Base-by-base conservation (phyloP, 129 eudicot genomes). In the Artemisia annua region DNA sequence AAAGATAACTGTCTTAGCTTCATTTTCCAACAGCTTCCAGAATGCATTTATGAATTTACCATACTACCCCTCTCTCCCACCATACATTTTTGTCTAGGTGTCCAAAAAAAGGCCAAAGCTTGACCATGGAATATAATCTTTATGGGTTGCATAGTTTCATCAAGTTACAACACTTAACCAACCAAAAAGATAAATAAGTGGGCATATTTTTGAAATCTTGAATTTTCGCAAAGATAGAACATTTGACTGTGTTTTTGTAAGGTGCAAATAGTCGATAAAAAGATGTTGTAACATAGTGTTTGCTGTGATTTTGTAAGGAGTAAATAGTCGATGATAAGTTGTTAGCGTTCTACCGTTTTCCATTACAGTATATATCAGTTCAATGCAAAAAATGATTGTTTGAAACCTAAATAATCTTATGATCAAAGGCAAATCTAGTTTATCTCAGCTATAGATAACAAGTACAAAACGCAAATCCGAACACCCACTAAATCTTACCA, bases 1-100 rank as follows among this genome's bases (percentile, higher is more conserved):
- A 78, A 84, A 75, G 86, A 84, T 82, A 80, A 77, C 86, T 79
- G 76, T 82, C 88, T 81, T 78, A 80, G 54, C 80, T 75, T 78
- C 64, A 62, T 75, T 70, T 13, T 14, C 53, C n/a, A 67, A 56
- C 66, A 26, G 50, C 16, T 56, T 11, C 43, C 43, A 35, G 43
- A 35, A 56, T 66, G 17, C 46, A 6, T 75, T 55, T 22, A 10
- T 64, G 66, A 73, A 60, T 39, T 78, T 61, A 82, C 83, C 61
- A 72, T 53, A 52, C 43, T 82, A 53, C 82, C 85, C 80, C 28
- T 71, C 78, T 61, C 62, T 30, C 73, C 28, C 54, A 78, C 78
- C 82, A 64, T 55, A 63, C 68, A 63, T 78, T 78, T 19, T 63
- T 24, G 26, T 22, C 11, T 57, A 30, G 52, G 51, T 18, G 66